Base-by-base conservation (phyloP, 2,329 filamentous ascomycete species). In the Phaeosphaeria sp. region DNA sequence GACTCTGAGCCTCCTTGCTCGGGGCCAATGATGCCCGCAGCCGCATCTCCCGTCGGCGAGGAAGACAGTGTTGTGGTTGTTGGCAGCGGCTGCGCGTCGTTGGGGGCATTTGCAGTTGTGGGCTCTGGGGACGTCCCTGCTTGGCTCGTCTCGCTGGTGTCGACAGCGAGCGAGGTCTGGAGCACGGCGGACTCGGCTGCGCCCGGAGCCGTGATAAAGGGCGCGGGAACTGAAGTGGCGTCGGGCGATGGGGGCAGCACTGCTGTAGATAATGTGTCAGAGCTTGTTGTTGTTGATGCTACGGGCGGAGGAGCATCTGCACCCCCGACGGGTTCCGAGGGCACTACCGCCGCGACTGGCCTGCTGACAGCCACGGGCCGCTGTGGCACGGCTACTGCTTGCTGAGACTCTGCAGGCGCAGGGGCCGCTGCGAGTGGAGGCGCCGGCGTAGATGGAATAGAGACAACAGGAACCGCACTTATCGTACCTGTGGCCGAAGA, bases 401-500 rank as follows among this genome's bases (percentile, higher is more conserved):
- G 59, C 49, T 44, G 51, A 45, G 69, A 60, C 18, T 69, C n/a
- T n/a, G n/a, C n/a, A n/a, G n/a, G 61, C 42, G 57, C 45, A 56
- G 71, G 47, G 46, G 61, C 30, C 30, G 30, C 57, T 55, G 69
- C 63, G 63, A 68, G 63, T 49, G 59, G 53, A 47, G 58, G 61
- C 56, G 65, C 54, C 33, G 59, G 66, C 56, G 64, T 55, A 49
- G 57, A 62, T 60, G 69, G 65, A 56, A 64, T 68, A n/a, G n/a
- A n/a, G n/a, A n/a, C n/a, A n/a, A n/a, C n/a, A 66, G 66, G 65
- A 63, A 70, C 66, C 62, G 60, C 60, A 64, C 57, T 71, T 51
- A 60, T 65, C 72, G 74, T 77, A 76, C 72, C 72, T 76, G 60
- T 61, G 52, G 69, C 63, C 53, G 74, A 71, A 56, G 71, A 70